These are phyloP conservation scores for Gryganskiella cystojenkinii DNA, from an alignment of 192 early-diverging fungal species.

Conservation along the genomic window DNA sequence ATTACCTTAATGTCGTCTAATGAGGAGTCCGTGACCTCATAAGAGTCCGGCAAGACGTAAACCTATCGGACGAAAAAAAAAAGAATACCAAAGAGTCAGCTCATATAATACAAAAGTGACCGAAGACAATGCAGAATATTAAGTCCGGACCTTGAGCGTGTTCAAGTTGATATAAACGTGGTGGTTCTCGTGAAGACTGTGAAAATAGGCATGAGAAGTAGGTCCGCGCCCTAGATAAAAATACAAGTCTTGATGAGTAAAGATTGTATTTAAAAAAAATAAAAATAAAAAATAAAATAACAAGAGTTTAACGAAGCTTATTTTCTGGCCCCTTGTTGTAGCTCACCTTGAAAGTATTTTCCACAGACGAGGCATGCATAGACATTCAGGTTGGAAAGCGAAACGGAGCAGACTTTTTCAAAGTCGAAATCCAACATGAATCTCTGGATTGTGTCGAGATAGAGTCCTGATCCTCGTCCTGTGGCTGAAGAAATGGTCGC, in stretches of 20 bases:
- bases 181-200: conserved; percentile 94
- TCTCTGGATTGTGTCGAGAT: conserved; percentile 72
- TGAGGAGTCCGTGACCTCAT: conserved; percentile 88
- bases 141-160: conserved; percentile 69
- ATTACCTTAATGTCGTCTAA: conserved; percentile 91
- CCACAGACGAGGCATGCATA: conserved; percentile 98
- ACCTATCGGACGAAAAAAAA: conserved; percentile 53
- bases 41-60: conserved; percentile 94
- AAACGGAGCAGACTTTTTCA: conserved; percentile 97
- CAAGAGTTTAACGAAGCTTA: not conserved
- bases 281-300: conserved; percentile 8
- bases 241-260: not conserved
- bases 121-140: not conserved
- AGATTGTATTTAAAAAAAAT: not conserved
- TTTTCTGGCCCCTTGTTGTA: not conserved
- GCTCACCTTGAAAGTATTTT: conserved; percentile 89
- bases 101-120: not conserved
- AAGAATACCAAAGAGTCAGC: not conserved
- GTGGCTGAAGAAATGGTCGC: not conserved
- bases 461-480: conserved; percentile 41
- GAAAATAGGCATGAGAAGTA: conserved; percentile 94
- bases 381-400: conserved; percentile 91
- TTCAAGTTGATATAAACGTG: conserved; percentile 95
- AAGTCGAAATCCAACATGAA: conserved; percentile 97
- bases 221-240: conserved; percentile 78